Conservation (phyloP, 352 stramenopile species). For the Phytophthora pini region DNA sequence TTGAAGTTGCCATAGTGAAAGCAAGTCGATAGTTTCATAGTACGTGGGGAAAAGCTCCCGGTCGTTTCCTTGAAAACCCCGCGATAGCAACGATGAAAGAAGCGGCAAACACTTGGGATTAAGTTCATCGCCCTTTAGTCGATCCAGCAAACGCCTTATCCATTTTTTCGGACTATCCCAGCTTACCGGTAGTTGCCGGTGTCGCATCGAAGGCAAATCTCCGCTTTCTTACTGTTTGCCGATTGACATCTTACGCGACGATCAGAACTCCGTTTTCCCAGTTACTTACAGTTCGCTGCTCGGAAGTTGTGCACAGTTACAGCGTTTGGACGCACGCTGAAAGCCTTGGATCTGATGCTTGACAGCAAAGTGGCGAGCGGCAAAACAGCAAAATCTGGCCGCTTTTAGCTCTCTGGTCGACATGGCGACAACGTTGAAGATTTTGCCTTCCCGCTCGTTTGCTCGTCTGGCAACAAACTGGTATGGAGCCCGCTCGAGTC, state of each 20-base stretch:
- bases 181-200: background rate
- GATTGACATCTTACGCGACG: too few species aligned
- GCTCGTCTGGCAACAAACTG: constrained; percentile 1
- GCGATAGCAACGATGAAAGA: background rate
- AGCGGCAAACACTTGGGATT: too few species aligned
- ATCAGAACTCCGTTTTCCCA: too few species aligned
- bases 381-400: constrained; percentile 9
- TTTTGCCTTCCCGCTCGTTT: constrained; percentile 8
- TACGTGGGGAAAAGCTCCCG: background rate
- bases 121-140: too few species aligned
- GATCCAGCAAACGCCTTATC: too few species aligned
- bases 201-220: background rate
- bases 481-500: constrained; percentile 13
- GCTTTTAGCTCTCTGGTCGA: constrained; percentile 8
- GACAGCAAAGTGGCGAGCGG: constrained; percentile 4
- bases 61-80: constrained; percentile 22
- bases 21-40: background rate
- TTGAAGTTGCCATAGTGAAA: too few species aligned
- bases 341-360: background rate
- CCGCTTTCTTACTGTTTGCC: constrained; percentile 1
- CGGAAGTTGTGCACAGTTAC: background rate
- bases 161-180: constrained; percentile 4
- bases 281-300: too few species aligned
- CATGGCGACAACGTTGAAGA: constrained; percentile 6
- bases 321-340: background rate